Percentiles rank a stretch among this genome's conserved stretches.
Conservation (phyloP, 176 grass and related monocot genomes). For the Oryza coarctata region DNA sequence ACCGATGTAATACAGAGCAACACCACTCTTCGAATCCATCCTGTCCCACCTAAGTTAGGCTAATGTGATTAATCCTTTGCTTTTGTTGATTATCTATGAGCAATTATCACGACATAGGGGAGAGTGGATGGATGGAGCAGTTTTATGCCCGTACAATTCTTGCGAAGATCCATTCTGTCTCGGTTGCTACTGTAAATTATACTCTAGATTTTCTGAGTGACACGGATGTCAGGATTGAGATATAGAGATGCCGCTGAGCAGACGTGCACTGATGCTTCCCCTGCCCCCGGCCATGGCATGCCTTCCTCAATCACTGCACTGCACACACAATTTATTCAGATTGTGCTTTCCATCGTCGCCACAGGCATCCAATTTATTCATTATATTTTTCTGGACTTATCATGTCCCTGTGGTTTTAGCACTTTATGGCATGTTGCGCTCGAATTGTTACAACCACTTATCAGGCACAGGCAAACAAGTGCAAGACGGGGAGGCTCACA, state of each 20-base stretch:
- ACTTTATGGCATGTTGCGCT: neutral
- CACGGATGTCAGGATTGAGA: neutral
- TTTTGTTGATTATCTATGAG: no score
- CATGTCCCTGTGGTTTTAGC: neutral
- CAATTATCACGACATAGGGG: no score
- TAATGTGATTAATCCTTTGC: no score
- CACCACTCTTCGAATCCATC: no score
- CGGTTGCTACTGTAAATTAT: no score
- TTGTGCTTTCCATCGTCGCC: neutral
- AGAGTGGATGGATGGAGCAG: no score
- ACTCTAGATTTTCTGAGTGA: neutral
- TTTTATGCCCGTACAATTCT: no score
- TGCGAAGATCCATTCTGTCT: no score
- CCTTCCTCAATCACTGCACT: neutral
- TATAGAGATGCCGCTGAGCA: neutral
- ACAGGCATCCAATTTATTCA: neutral
- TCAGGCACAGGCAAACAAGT: neutral
- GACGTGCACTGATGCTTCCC: neutral
- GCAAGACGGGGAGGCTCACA: neutral
- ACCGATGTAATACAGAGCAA: no score
- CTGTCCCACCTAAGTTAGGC: no score
- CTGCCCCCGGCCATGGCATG: neutral
- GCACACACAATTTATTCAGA: slow-evolving; percentile 3
- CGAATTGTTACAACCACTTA: neutral
- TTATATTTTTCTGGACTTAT: neutral